These are phyloP conservation scores for Cokeromyces recurvatus DNA, from an alignment of 371 early-diverging fungal genomes.

Conservation along the genomic window DNA sequence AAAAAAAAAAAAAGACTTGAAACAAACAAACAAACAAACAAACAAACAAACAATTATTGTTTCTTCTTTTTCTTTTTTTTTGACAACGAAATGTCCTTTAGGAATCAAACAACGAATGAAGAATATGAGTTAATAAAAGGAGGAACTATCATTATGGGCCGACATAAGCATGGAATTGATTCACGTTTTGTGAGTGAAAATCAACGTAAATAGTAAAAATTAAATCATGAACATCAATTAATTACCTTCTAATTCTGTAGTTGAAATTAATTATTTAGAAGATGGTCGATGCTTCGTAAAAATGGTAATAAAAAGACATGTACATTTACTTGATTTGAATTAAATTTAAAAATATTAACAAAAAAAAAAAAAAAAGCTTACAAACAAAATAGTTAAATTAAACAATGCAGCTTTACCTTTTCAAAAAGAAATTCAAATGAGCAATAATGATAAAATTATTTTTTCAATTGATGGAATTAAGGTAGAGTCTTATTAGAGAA, in stretches of 20 bases:
- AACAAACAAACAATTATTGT: background rate
- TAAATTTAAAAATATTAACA: no score
- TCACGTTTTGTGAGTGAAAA: conserved; percentile 1
- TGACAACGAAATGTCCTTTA: conserved; percentile 3
- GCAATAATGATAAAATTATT: background rate
- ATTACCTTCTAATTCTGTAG: background rate
- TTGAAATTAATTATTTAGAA: background rate
- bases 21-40: no score
- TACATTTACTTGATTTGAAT: no score
- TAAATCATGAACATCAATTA: background rate
- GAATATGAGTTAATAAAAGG: background rate
- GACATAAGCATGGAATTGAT: conserved; percentile 4
- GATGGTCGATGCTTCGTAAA: conserved; percentile 8
- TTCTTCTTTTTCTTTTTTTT: background rate
- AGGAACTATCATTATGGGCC: background rate
- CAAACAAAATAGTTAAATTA: background rate
- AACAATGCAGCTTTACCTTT: background rate
- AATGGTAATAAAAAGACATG: no score
- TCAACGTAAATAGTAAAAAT: background rate
- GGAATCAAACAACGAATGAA: conserved; percentile 2
- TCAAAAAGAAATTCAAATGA: background rate
- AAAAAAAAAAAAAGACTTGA: background rate
- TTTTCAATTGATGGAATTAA: background rate
- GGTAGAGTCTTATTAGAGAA: background rate
- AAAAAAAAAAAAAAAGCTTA: no score